These are phyloP conservation scores for Colletotrichum sp. DNA, from an alignment of 2,329 filamentous ascomycete species.

Conservation along the genomic window DNA sequence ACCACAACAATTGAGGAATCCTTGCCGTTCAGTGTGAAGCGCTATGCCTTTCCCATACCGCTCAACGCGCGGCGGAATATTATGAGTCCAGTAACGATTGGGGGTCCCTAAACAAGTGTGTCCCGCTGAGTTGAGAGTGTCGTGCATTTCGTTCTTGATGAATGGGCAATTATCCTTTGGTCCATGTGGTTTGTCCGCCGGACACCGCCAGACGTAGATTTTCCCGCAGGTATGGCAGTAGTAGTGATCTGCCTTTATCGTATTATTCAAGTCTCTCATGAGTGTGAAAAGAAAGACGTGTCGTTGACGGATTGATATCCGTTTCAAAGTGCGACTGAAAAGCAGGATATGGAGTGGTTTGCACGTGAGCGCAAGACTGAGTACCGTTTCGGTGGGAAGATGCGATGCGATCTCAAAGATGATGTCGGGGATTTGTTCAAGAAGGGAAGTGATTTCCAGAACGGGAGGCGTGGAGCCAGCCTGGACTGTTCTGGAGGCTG, in stretches of 20 bases:
- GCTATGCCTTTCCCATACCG: background rate
- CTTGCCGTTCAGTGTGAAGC: background rate
- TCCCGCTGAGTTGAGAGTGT: background rate
- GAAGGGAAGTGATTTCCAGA: background rate
- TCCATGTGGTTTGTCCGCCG: background rate
- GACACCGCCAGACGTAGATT: background rate
- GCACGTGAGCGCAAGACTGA: constrained; percentile 10
- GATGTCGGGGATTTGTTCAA: constrained; percentile 8
- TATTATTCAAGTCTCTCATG: background rate
- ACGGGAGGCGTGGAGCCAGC: background rate
- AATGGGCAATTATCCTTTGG: background rate
- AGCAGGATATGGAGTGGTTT: constrained; percentile 7
- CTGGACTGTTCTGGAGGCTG: background rate
- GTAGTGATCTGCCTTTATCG: background rate
- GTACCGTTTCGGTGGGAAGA: constrained; percentile 8
- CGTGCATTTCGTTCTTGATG: background rate
- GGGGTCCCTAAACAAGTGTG: background rate
- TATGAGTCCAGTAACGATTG: background rate
- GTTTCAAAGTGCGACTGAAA: background rate
- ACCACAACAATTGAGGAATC: background rate
- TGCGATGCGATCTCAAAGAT: constrained; percentile 11
- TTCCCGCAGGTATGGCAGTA: constrained; percentile 6
- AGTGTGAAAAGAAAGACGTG: constrained; percentile 2
- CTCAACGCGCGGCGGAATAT: background rate
- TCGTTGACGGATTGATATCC: background rate